Evolutionary conservation across 1,139 yeast genomes (phyloP).

Genomic region (Meyerozyma athensensis): DNA sequence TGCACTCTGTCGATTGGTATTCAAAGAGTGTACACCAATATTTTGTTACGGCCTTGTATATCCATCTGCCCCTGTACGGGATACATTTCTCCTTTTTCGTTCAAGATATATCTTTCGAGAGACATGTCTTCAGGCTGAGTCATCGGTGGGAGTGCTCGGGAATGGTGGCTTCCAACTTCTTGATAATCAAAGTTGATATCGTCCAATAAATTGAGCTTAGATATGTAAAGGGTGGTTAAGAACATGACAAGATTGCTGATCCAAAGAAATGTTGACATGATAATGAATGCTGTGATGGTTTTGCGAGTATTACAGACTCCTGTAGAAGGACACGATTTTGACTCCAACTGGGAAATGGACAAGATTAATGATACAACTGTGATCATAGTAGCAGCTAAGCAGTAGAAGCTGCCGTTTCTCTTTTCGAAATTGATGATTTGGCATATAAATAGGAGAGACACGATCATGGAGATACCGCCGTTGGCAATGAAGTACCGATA

Average conservation of each 20-base stretch:
- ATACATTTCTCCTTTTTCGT: slow-evolving; percentile 34
- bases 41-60: slow-evolving; percentile 24
- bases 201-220: slow-evolving; percentile 30
- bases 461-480: slow-evolving; percentile 29
- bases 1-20: neutral
- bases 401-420: slow-evolving; percentile 42
- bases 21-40: slow-evolving; percentile 33
- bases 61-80: slow-evolving; percentile 26
- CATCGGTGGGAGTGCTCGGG: slow-evolving; percentile 3
- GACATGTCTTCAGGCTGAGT: slow-evolving; percentile 10
- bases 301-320: slow-evolving; percentile 30
- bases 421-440: slow-evolving; percentile 35
- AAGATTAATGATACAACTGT: slow-evolving; percentile 32
- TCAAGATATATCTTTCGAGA: slow-evolving; percentile 26
- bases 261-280: slow-evolving; percentile 40
- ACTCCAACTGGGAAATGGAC: slow-evolving; percentile 23
- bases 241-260: slow-evolving; percentile 35
- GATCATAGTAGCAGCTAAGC: slow-evolving; percentile 30
- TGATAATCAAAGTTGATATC: slow-evolving; percentile 37
- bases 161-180: slow-evolving; percentile 15
- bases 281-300: slow-evolving; percentile 36
- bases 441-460: slow-evolving; percentile 32
- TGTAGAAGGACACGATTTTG: slow-evolving; percentile 18
- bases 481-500: slow-evolving; percentile 39
- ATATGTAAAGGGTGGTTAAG: slow-evolving; percentile 38